A percentile compares a stretch with the other conserved stretches of the same genome.
These are phyloP conservation scores for Solanum tacnaense DNA, from an alignment of 257 asterid species.

Conservation along the genomic window DNA sequence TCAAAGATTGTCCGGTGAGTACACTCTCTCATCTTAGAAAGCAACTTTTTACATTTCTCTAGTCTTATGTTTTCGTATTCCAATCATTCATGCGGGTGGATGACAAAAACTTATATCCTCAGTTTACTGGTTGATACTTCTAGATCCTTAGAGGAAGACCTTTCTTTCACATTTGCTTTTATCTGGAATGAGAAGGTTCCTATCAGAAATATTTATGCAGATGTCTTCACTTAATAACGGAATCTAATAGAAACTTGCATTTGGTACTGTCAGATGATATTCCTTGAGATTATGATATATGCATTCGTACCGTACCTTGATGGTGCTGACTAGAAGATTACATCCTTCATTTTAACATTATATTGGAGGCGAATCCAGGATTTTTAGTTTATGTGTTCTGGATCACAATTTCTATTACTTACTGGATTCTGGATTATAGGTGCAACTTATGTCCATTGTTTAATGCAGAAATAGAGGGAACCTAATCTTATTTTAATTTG, in stretches of 20 bases:
- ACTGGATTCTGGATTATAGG: neutral
- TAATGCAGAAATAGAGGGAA: neutral
- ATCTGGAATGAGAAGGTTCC: neutral
- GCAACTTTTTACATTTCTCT: neutral
- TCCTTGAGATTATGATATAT: neutral
- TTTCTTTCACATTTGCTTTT: neutral
- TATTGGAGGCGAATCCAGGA: neutral
- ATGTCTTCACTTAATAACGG: neutral
- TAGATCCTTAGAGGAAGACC: neutral
- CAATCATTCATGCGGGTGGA: neutral
- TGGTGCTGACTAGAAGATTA: neutral
- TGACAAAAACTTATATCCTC: neutral
- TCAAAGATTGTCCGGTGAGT: conserved; percentile 14
- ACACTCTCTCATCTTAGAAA: neutral
- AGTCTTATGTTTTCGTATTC: neutral
- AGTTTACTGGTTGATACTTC: neutral
- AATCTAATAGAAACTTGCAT: neutral
- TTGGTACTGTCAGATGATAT: neutral
- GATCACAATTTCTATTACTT: neutral
- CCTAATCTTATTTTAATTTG: neutral
- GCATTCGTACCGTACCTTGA: neutral
- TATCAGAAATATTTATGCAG: neutral
- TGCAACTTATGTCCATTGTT: neutral
- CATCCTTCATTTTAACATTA: neutral
- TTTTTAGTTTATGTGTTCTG: neutral